A percentile compares a stretch with the other conserved stretches of the same genome.
These are phyloP conservation scores for Ganoderma lucidum DNA, from an alignment of 1,284 basidiomycete species.

Conservation along the genomic window DNA sequence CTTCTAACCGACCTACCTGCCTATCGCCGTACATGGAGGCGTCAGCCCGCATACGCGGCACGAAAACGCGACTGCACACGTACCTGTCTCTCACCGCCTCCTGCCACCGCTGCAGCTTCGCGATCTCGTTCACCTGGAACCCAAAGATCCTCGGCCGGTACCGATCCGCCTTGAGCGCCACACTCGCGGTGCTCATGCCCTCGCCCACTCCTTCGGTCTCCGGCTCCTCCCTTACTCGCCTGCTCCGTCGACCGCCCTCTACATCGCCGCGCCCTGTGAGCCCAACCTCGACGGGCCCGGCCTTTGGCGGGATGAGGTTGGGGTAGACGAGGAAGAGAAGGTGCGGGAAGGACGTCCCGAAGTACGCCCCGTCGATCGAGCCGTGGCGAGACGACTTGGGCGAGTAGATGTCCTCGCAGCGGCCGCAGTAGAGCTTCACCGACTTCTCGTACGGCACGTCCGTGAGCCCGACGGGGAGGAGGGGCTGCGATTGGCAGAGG, in stretches of 20 bases:
- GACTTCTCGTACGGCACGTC: constrained; percentile 96
- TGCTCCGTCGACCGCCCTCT: constrained; percentile 39
- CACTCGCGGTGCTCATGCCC: constrained; percentile 75
- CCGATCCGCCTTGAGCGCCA: constrained; percentile 87
- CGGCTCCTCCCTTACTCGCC: constrained; percentile 59
- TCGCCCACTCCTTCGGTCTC: constrained; percentile 67
- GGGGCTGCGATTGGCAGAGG: constrained; percentile 89
- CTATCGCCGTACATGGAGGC: constrained; percentile 41
- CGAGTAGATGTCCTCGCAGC: constrained; percentile 96
- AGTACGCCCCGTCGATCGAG: constrained; percentile 96
- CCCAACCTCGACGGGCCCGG: constrained; percentile 62
- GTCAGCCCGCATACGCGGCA: not conserved
- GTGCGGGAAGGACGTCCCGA: constrained; percentile 96
- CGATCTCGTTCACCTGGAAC: constrained; percentile 92
- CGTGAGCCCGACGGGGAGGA: constrained; percentile 94
- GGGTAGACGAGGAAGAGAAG: constrained; percentile 96
- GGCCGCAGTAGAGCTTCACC: constrained; percentile 95
- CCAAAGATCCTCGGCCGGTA: constrained; percentile 94
- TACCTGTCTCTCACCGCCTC: constrained; percentile 87
- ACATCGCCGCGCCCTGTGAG: constrained; percentile 34
- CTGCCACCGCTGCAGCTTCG: constrained; percentile 94
- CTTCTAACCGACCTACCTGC: constrained; percentile 57
- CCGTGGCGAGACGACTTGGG: constrained; percentile 95
- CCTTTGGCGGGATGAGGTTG: constrained; percentile 87
- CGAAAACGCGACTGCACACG: not conserved